A percentile compares a stretch with the other conserved stretches of the same genome.
These are phyloP conservation scores for Gymnopilus dilepis DNA, from an alignment of 768 basidiomycete species.

Conservation along the genomic window DNA sequence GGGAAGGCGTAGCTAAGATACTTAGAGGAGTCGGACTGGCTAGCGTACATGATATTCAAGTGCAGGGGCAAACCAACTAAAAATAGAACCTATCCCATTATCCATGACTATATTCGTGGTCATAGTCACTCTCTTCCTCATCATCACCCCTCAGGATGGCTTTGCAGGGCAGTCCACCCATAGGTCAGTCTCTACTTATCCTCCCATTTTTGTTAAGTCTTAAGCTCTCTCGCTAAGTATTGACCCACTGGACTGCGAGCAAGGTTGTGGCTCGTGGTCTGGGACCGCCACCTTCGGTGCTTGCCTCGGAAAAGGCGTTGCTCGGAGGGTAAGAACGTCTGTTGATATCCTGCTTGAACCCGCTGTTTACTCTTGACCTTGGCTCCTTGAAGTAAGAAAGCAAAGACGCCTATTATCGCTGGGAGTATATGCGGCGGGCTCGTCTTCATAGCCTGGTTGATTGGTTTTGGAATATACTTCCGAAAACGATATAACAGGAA, in stretches of 20 bases:
- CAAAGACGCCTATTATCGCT: slow-evolving; percentile 65
- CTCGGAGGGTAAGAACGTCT: slow-evolving; percentile 40
- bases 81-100: neutral
- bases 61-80: slow-evolving; percentile 40
- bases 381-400: slow-evolving; percentile 45
- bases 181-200: neutral
- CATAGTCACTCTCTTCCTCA: neutral
- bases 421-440: slow-evolving; percentile 61
- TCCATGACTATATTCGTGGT: too few relatives aligned
- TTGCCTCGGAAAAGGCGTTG: slow-evolving; percentile 36
- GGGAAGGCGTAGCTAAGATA: slow-evolving; percentile 66
- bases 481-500: slow-evolving; percentile 55
- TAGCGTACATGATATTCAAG: slow-evolving; percentile 72
- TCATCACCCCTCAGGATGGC: neutral
- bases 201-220: neutral
- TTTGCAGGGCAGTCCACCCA: neutral
- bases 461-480: slow-evolving; percentile 64
- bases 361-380: neutral
- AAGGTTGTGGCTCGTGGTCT: slow-evolving; percentile 28
- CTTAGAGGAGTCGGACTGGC: slow-evolving; percentile 66
- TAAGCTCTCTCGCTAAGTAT: neutral
- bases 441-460: slow-evolving; percentile 55
- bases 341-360: neutral
- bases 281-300: slow-evolving; percentile 33
- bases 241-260: slow-evolving; percentile 14